phyloP scores from a whole-genome alignment of 2,329 filamentous ascomycete genomes.

The Delphinella strobiligena region DNA sequence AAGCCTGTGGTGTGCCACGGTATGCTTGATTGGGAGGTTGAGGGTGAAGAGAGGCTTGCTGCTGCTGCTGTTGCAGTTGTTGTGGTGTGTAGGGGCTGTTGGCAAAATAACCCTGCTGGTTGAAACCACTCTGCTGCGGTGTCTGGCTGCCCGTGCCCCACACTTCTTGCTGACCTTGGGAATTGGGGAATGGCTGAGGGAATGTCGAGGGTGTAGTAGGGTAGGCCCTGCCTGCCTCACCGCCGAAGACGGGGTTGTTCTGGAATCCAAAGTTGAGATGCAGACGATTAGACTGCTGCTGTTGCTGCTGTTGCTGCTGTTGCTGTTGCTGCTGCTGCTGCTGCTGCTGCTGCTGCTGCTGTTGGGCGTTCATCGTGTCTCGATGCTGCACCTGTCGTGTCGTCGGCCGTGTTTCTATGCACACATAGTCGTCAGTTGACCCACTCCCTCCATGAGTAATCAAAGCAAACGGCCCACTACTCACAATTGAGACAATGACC shows the following conservation, averaged over 20 bases:
- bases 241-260: slow-evolving; percentile 29
- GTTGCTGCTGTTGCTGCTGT: slow-evolving; percentile 13
- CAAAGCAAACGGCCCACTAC: too few relatives aligned
- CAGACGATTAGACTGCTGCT: slow-evolving; percentile 29
- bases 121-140: slow-evolving; percentile 24
- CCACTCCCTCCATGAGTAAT: too few relatives aligned
- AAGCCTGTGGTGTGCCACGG: slow-evolving; percentile 38
- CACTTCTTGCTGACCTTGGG: slow-evolving; percentile 49
- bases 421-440: too few relatives aligned
- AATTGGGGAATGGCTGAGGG: slow-evolving; percentile 65
- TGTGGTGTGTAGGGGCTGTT: slow-evolving; percentile 30
- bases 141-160: slow-evolving; percentile 31
- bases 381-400: too few relatives aligned
- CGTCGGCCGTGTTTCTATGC: too few relatives aligned
- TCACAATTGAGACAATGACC: too few relatives aligned
- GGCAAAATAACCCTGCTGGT: slow-evolving; percentile 38
- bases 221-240: slow-evolving; percentile 34
- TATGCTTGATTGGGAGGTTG: slow-evolving; percentile 26
- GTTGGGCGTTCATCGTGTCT: too few relatives aligned
- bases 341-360: too few relatives aligned
- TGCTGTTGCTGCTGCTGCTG: slow-evolving; percentile 14
- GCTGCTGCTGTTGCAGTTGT: slow-evolving; percentile 37
- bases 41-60: slow-evolving; percentile 27
- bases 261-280: slow-evolving; percentile 37
- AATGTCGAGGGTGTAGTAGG: slow-evolving; percentile 84